phyloP scores from a whole-genome alignment of 2,329 filamentous ascomycete species.

The Penicillium sp. region DNA sequence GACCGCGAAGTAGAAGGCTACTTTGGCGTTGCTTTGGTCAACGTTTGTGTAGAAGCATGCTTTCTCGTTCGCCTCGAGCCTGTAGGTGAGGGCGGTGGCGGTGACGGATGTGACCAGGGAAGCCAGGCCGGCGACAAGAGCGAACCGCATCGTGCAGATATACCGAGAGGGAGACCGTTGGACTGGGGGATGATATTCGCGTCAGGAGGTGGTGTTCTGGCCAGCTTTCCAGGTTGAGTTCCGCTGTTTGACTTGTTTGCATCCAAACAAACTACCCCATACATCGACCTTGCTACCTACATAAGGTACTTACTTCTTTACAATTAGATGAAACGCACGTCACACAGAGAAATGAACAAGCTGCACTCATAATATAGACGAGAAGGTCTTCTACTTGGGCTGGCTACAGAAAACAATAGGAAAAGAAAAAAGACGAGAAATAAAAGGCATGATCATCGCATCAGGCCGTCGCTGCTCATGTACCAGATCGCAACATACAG shows the following conservation, averaged over 20 bases:
- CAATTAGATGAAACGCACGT: not conserved
- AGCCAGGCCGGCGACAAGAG: slow-evolving; percentile 67
- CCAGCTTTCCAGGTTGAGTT: slow-evolving; percentile 30
- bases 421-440: slow-evolving; percentile 4
- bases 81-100: slow-evolving; percentile 92
- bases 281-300: slow-evolving; percentile 13
- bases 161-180: slow-evolving; percentile 16
- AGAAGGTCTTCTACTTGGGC: slow-evolving; percentile 8
- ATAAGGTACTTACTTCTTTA: not conserved
- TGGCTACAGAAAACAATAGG: slow-evolving; percentile 4
- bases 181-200: slow-evolving; percentile 19
- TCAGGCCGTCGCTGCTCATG: slow-evolving; percentile 22
- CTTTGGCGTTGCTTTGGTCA: slow-evolving; percentile 76
- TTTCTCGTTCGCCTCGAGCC: slow-evolving; percentile 84
- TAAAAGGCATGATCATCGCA: slow-evolving; percentile 19
- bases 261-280: slow-evolving; percentile 24
- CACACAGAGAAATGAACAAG: not conserved
- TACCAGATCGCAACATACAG: slow-evolving; percentile 21
- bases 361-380: slow-evolving; percentile 3
- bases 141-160: slow-evolving; percentile 60
- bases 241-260: slow-evolving; percentile 38
- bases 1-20: slow-evolving; percentile 99
- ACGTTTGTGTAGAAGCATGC: slow-evolving; percentile 90
- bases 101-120: slow-evolving; percentile 68
- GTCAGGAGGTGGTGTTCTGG: slow-evolving; percentile 31